Conservation (phyloP, 306 rosid genomes). For the Pyrus pyrifolia region DNA sequence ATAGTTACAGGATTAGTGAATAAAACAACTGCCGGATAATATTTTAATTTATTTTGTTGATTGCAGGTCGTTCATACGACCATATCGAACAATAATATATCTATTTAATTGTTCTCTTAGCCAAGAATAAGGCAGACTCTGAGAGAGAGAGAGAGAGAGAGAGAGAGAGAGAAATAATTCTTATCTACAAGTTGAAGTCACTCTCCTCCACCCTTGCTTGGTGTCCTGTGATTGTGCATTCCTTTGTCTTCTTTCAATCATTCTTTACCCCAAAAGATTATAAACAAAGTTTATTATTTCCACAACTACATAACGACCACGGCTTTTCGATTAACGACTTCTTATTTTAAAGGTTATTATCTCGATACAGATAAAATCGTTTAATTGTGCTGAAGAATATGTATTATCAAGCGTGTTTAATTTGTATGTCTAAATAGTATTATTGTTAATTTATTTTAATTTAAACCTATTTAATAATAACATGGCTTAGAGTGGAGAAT, state of each 20-base stretch:
- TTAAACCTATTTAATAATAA: not conserved
- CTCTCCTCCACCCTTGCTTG: conserved; percentile 8
- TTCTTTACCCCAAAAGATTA: conserved; percentile 1
- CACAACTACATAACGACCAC: conserved; percentile 35
- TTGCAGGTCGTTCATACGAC: not conserved
- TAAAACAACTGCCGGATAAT: not conserved
- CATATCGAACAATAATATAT: too few relatives aligned
- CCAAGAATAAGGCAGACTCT: too few relatives aligned
- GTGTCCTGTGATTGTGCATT: conserved; percentile 11
- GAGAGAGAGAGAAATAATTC: not conserved
- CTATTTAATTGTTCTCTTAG: too few relatives aligned
- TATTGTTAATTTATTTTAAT: conserved; percentile 10
- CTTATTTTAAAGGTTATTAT: not conserved
- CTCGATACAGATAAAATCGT: too few relatives aligned
- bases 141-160: too few relatives aligned
- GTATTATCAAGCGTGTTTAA: too few relatives aligned
- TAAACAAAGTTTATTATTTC: not conserved
- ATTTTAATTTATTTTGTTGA: not conserved
- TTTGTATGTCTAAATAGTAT: too few relatives aligned
- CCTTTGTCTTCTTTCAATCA: conserved; percentile 25
- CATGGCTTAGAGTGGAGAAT: not conserved
- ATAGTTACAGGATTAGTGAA: not conserved
- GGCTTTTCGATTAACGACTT: conserved; percentile 31
- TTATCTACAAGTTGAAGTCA: conserved; percentile 24
- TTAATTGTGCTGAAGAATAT: too few relatives aligned